These are phyloP conservation scores for Pyrenopolyporus hunteri DNA, from an alignment of 495 filamentous ascomycete species.

Conservation along the genomic window DNA sequence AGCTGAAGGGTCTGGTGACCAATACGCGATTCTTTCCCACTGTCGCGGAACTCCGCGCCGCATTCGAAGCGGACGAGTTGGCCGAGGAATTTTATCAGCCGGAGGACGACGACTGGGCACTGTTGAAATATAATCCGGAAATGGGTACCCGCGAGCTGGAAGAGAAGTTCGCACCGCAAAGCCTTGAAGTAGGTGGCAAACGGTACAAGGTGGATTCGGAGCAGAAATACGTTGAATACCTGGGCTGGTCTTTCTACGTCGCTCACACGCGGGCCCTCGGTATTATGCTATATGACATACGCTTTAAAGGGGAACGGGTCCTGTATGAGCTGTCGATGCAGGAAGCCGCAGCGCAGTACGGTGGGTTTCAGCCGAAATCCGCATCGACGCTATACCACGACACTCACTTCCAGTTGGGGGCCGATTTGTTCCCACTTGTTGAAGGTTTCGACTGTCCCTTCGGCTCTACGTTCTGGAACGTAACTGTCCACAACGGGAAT, in stretches of 20 bases:
- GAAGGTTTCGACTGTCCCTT: slow-evolving; percentile 62
- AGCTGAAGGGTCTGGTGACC: slow-evolving; percentile 46
- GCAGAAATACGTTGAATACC: slow-evolving; percentile 59
- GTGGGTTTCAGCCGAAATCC: slow-evolving; percentile 55
- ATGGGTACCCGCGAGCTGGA: slow-evolving; percentile 49
- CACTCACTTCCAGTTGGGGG: slow-evolving; percentile 53
- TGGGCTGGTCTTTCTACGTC: slow-evolving; percentile 63
- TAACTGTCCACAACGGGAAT: slow-evolving; percentile 44
- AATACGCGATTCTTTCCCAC: slow-evolving; percentile 45
- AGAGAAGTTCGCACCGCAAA: slow-evolving; percentile 48
- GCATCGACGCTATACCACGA: slow-evolving; percentile 54
- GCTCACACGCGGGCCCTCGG: slow-evolving; percentile 53
- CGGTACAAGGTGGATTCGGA: slow-evolving; percentile 53
- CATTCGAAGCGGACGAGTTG: slow-evolving; percentile 48
- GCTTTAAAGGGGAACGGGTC: slow-evolving; percentile 60
- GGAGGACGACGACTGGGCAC: slow-evolving; percentile 40
- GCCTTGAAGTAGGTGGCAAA: slow-evolving; percentile 46
- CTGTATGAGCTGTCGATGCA: slow-evolving; percentile 63
- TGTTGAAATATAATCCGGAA: slow-evolving; percentile 44
- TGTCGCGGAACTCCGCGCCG: slow-evolving; percentile 42
- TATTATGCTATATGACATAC: slow-evolving; percentile 57
- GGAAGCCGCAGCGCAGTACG: slow-evolving; percentile 62
- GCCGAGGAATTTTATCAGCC: slow-evolving; percentile 40
- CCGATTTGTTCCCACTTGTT: slow-evolving; percentile 51
- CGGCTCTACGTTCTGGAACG: slow-evolving; percentile 55